Conservation (phyloP, 805 yeast species). For the Lachancea sp. region DNA sequence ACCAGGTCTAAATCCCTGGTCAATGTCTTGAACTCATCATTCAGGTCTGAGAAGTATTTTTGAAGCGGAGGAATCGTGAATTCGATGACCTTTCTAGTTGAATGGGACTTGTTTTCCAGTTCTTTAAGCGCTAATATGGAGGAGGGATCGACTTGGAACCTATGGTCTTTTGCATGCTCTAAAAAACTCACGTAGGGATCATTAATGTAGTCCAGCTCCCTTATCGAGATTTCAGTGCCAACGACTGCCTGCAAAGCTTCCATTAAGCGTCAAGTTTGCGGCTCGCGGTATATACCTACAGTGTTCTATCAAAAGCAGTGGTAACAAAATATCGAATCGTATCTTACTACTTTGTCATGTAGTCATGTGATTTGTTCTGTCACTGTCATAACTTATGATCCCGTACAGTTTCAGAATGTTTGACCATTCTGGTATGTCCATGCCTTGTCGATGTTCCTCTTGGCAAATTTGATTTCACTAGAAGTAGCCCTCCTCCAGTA, state of each 20-base stretch:
- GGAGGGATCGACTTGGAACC: conserved; percentile 8
- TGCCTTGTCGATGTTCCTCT: no score
- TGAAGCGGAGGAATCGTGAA: conserved; percentile 42
- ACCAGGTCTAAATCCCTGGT: conserved; percentile 58
- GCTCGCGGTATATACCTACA: no score
- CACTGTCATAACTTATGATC: no score
- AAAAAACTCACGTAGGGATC: conserved; percentile 5
- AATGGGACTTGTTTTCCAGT: conserved; percentile 17
- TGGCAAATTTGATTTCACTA: no score
- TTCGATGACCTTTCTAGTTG: conserved; percentile 22
- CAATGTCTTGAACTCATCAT: conserved; percentile 46
- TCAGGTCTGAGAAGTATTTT: conserved; percentile 48
- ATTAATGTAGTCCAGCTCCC: background rate
- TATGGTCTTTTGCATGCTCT: conserved; percentile 6
- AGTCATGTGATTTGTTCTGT: no score
- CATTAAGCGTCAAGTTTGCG: conserved; percentile 14
- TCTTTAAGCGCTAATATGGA: conserved; percentile 16
- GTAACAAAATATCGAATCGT: no score
- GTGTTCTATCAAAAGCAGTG: no score
- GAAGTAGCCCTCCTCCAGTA: no score
- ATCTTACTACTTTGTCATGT: no score
- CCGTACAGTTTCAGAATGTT: no score
- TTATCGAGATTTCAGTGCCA: conserved; percentile 4
- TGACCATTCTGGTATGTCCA: no score
- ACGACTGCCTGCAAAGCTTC: conserved; percentile 14